These are phyloP conservation scores for Pleodorina starrii DNA, from an alignment of 139 green algal species.

Conservation along the genomic window DNA sequence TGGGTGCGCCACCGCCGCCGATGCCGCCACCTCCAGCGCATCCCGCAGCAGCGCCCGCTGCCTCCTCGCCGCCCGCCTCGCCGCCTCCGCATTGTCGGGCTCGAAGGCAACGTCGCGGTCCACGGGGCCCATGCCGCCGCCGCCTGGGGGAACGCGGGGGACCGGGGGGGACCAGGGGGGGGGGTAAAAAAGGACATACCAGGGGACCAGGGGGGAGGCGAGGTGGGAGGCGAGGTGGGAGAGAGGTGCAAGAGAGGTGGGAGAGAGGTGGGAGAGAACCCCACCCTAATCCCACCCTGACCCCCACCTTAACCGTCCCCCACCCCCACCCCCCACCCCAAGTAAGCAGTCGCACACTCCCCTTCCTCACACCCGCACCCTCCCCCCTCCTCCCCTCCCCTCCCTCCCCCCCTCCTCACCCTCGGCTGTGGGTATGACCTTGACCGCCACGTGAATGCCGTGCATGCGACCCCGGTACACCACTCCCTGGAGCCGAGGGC, in stretches of 20 bases:
- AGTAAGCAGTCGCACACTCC: too few relatives aligned
- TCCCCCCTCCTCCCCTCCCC: background rate
- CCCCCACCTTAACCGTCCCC: background rate
- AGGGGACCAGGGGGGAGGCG: too few relatives aligned
- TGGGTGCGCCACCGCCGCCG: conserved; percentile 14
- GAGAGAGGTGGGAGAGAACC: too few relatives aligned
- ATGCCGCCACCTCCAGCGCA: conserved; percentile 38
- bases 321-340: background rate
- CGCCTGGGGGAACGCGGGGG: too few relatives aligned
- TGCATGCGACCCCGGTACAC: conserved; percentile 39
- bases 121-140: conserved; percentile 19
- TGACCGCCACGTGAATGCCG: conserved; percentile 32
- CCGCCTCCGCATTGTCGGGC: conserved; percentile 15
- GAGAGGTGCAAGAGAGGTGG: too few relatives aligned
- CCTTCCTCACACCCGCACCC: background rate
- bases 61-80: conserved; percentile 17
- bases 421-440: conserved; percentile 38
- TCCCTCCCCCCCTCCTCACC: background rate
- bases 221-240: too few relatives aligned
- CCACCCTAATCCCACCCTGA: background rate
- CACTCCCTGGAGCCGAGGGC: conserved; percentile 8
- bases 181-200: too few relatives aligned
- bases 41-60: conserved; percentile 33
- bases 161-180: too few relatives aligned
- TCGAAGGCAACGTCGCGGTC: conserved; percentile 34